Evolutionary conservation across 805 yeast species (phyloP), one percentile per base, ranked within the genome.

Genomic region (Aciculoconidium aculeatum): DNA sequence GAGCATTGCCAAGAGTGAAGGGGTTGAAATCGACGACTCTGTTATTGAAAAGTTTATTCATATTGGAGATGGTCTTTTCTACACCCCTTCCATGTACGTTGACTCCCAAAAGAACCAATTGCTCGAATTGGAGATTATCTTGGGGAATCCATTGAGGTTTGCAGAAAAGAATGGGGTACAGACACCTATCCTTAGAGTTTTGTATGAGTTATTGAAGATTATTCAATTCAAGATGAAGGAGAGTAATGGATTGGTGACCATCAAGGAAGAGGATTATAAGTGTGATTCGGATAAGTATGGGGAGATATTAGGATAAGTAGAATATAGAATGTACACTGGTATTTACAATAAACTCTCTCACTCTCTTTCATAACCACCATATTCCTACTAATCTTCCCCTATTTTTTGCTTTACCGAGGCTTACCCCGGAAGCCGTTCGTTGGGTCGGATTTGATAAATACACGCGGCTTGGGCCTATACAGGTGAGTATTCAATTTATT

Each of bases 1-100:
- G 12, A 66, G 65, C 3, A 69, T 81, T 35, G 94, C 94, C 7
- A 71, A 69, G 29, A 73, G 83, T 7, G 88, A 79, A 35, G 84
- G 84, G 0, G 67, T 71, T 20, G 62, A 59, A 3, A 45, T 82
- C 17, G 74, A 75, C 1, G 65, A 52, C 14, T 70, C 56, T n/a
- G 51, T 66, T 12, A 72, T 72, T 35, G 61, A 71, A 15, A 37
- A 45, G 26, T 70, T 75, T 62, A 49, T 75, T 20, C 76, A 74
- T 39, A 63, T 74, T 12, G 61, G 64, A 9, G 69, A 62, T 37
- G 67, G 65, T 5, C 40, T 49, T n/a, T 62, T 58, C 37, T 64
- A 62, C 42, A 34, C 50, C 2, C 70, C 69, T 11, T 61, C 67
- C 11, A 63, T 63, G 69, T 49, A 53, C 19, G 53, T 61, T 6